Conservation (phyloP, 306 rosid genomes). For the Cyclanthera cordifolia region DNA sequence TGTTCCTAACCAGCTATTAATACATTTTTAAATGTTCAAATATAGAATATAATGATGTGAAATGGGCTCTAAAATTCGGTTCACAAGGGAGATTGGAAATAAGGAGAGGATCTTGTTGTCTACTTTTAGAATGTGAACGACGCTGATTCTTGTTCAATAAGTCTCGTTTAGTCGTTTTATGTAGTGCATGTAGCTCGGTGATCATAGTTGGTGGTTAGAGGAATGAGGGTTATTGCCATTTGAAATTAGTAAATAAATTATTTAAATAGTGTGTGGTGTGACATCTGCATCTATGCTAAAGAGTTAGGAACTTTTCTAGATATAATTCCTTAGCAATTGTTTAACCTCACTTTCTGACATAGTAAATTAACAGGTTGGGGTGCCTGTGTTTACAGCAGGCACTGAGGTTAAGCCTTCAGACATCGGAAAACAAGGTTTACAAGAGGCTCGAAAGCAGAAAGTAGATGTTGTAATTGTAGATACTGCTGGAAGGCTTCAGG, state of each 20-base stretch:
- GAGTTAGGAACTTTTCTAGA: neutral
- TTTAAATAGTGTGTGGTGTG: neutral
- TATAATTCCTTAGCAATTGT: neutral
- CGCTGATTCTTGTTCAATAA: neutral
- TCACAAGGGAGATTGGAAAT: neutral
- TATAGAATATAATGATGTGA: neutral
- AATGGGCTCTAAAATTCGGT: neutral
- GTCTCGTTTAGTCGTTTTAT: neutral
- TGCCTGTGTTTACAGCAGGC: constrained; percentile 87
- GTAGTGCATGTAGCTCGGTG: neutral
- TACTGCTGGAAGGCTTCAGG: constrained; percentile 99
- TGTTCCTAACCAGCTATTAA: neutral
- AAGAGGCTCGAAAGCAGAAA: constrained; percentile 83
- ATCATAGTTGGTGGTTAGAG: neutral
- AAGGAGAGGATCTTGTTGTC: neutral
- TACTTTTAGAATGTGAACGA: neutral
- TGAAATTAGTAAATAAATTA: neutral
- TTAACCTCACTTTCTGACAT: constrained; percentile 24
- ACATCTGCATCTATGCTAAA: neutral
- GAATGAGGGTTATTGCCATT: neutral
- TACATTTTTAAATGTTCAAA: neutral
- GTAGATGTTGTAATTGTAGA: constrained; percentile 83
- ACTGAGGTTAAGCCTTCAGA: constrained; percentile 75
- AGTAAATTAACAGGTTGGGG: constrained; percentile 68
- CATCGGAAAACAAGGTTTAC: constrained; percentile 84